Evolutionary conservation across 2,329 filamentous ascomycete genomes (phyloP), one percentile per base, ranked within the genome.

Genomic region (Diaporthe velutina): DNA sequence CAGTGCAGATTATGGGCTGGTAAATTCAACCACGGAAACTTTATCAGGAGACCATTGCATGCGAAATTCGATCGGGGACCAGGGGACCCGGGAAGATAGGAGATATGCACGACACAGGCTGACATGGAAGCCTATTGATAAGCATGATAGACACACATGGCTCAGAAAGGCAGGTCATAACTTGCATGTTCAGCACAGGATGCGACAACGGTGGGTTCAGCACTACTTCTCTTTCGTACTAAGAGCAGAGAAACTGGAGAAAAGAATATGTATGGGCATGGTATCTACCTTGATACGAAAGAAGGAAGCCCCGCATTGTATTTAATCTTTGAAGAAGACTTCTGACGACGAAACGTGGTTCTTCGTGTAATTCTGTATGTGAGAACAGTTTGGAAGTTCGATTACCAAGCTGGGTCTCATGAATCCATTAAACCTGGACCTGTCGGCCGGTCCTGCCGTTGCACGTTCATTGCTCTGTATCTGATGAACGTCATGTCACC

Each of bases 101-200:
- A 67, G 42, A 67, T 67, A 67, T 67, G 61, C 61, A 35, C 42
- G 3, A 67, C 12, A 35, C 42, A 8, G 45, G n/a, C n/a, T n/a
- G n/a, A n/a, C n/a, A n/a, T n/a, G 22, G 22, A 52, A 52, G 42
- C 61, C 22, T 22, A 19, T 30, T 67, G 42, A 67, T 67, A 67
- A 50, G 61, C 42, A 50, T 25, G 28, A 17, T n/a, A 35, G 19
- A 22, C 30, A 22, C 22, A 38, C 28, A 38, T 50, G 19, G 28
- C 61, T 33, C 19, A 67, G 61, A 67, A 67, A 50, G 61, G 61
- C 42, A 67, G 61, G 61, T 67, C 42, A 35, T 35, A 67, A 19
- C 42, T 40, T 8, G 35, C 8, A 30, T 67, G 42, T n/a, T 67
- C 61, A 67, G 42, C 61, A 15, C 50, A 17, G 61, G 40, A 33